These are phyloP conservation scores for Penicillium sp. DNA, from an alignment of 2,329 filamentous ascomycete genomes.

Conservation along the genomic window DNA sequence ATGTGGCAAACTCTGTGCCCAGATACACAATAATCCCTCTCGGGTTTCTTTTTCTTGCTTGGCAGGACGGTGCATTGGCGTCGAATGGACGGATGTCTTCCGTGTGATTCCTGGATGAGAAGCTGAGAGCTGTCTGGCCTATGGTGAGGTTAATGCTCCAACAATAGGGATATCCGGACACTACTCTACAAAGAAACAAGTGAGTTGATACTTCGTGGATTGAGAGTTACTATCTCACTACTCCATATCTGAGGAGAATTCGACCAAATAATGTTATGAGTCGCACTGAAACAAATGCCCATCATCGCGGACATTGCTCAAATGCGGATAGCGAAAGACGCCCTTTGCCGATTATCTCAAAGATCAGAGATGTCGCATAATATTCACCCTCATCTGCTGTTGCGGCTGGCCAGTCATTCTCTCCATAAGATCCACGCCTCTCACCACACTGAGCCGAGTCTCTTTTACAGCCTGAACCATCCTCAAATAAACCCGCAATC, in stretches of 20 bases:
- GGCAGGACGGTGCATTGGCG: neutral
- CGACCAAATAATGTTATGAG: neutral
- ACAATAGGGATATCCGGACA: no score
- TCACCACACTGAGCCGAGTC: neutral
- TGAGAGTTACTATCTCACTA: neutral
- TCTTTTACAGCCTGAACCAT: neutral
- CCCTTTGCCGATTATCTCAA: neutral
- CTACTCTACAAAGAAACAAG: neutral
- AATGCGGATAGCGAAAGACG: no score
- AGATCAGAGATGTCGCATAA: neutral
- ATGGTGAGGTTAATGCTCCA: no score
- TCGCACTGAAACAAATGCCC: neutral
- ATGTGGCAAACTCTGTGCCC: neutral
- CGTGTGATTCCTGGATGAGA: neutral
- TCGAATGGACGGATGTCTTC: neutral
- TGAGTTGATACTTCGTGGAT: neutral
- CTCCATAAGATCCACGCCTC: neutral
- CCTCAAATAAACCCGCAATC: neutral
- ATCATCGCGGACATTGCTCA: neutral
- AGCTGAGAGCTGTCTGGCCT: neutral
- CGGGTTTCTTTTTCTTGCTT: neutral
- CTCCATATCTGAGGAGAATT: neutral
- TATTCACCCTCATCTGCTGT: neutral
- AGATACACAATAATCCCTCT: neutral
- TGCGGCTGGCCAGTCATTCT: neutral